These are phyloP conservation scores for Beauveria bassiana DNA, from an alignment of 2,329 filamentous ascomycete species.

Conservation along the genomic window DNA sequence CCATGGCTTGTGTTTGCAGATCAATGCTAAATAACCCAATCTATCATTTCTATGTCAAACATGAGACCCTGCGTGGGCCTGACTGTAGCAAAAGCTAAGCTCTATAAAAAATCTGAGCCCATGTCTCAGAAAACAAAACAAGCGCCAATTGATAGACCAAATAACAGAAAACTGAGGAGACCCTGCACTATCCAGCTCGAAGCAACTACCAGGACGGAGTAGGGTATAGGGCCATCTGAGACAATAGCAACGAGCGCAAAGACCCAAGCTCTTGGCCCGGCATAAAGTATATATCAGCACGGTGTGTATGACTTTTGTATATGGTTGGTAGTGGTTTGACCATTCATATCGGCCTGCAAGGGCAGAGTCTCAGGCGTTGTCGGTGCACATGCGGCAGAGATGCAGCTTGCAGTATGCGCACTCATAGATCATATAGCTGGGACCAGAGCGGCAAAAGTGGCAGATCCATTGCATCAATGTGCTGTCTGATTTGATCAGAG, in stretches of 20 bases:
- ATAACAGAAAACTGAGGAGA: conserved; percentile 1
- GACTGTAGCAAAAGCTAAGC: not conserved
- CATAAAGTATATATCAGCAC: not conserved
- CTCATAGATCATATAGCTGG: conserved; percentile 62
- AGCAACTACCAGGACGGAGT: not conserved
- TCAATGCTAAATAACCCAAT: not conserved
- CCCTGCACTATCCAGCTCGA: not conserved
- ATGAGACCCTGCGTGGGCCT: not conserved
- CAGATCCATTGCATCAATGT: conserved; percentile 60
- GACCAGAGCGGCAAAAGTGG: conserved; percentile 55
- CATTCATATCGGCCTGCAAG: not conserved
- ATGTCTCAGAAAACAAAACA: not conserved
- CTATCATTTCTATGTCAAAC: conserved; percentile 1
- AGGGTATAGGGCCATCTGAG: not conserved
- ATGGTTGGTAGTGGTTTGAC: not conserved
- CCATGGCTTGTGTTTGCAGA: not conserved
- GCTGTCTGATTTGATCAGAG: conserved; percentile 59
- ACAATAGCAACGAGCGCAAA: not conserved
- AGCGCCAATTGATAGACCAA: not conserved
- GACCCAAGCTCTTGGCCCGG: not conserved
- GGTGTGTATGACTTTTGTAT: not conserved
- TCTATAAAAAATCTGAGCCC: not conserved
- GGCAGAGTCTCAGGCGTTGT: not conserved
- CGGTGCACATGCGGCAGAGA: conserved; percentile 39
- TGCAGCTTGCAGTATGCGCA: conserved; percentile 63